Evolutionary conservation across 2,329 filamentous ascomycete genomes (phyloP), one percentile per base, ranked within the genome.

Genomic region (Sporothrix inflata): DNA sequence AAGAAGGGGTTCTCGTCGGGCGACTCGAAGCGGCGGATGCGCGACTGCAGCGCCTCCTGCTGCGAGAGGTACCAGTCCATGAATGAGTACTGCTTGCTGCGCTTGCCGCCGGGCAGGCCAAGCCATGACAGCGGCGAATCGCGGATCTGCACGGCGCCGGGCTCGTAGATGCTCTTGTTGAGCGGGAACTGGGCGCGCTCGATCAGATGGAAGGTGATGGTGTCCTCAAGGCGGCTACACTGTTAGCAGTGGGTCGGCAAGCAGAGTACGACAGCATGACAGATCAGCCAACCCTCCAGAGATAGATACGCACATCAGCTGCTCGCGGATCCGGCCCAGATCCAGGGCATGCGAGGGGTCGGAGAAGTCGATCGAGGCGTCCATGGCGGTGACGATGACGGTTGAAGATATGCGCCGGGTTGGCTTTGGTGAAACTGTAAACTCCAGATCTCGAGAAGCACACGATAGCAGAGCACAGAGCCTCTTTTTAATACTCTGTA

Each of bases 1-100:
- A 98, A 99, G 89, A 98, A 99, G 27, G 96, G 93, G 81, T 97
- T 95, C 83, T 99, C 96, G 85, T 99, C 96, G 51, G 96, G 96
- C 0, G 94, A 94, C 81, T 99, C 91, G 85, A 94, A 99, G 80
- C 96, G 94, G 76, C 96, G 94, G 76, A 99, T 94, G 69, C 94
- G 89, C 16, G 94, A 97, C 81, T 99, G 95, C 6, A 98, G 85
- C 74, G 90, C 91, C 83, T 99, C 96, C 80, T 97, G 93, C 81
- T 97, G 92, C 76, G 87, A 88, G 38, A 98, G 90, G 80, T 97
- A 92, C 92, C 95, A 99, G 85, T 98, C 96, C 81, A 97, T 90
- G 80, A 99, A 93, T 81, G 91, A 94, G 71, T 96, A 87, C 69
- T 88, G 80, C 80, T 21, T 57, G 34, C 42, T 24, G 42, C 24